These are phyloP conservation scores for Trichothecium sympodiale DNA, from an alignment of 2,329 filamentous ascomycete species.

Conservation along the genomic window DNA sequence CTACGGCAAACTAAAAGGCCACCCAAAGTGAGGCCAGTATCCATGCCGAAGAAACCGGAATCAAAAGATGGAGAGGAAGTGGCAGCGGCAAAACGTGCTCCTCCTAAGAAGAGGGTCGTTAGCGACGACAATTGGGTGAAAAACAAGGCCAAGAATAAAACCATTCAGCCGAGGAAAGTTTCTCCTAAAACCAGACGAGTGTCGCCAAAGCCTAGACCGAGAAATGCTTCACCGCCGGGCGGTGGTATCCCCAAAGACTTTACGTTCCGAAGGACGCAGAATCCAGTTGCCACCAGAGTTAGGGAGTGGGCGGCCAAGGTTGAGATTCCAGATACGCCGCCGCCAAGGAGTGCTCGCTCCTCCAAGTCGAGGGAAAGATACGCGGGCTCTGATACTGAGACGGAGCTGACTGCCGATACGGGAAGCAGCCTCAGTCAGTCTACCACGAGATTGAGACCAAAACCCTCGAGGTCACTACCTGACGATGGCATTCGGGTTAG, in stretches of 20 bases:
- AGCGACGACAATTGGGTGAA: conserved; percentile 88
- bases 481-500: conserved; percentile 34
- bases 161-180: conserved; percentile 30
- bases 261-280: conserved; percentile 37
- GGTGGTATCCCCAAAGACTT: conserved; percentile 45
- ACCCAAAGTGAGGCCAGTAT: conserved; percentile 8
- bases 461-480: conserved; percentile 10
- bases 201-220: neutral
- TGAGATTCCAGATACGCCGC: conserved; percentile 32
- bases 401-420: conserved; percentile 15
- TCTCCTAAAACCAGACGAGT: conserved; percentile 19
- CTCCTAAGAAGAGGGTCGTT: conserved; percentile 83
- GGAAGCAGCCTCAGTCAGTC: conserved; percentile 16
- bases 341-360: conserved; percentile 23
- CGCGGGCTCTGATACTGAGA: conserved; percentile 12
- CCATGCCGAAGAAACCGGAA: conserved; percentile 4
- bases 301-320: conserved; percentile 50
- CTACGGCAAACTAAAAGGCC: conserved; percentile 33
- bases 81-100: conserved; percentile 32
- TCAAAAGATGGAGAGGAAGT: conserved; percentile 17
- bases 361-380: conserved; percentile 21
- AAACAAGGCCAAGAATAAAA: conserved; percentile 33
- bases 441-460: conserved; percentile 12
- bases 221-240: conserved; percentile 3
- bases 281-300: conserved; percentile 49